phyloP scores from a whole-genome alignment of 2,329 filamentous ascomycete genomes.

The Daldinia sp. region DNA sequence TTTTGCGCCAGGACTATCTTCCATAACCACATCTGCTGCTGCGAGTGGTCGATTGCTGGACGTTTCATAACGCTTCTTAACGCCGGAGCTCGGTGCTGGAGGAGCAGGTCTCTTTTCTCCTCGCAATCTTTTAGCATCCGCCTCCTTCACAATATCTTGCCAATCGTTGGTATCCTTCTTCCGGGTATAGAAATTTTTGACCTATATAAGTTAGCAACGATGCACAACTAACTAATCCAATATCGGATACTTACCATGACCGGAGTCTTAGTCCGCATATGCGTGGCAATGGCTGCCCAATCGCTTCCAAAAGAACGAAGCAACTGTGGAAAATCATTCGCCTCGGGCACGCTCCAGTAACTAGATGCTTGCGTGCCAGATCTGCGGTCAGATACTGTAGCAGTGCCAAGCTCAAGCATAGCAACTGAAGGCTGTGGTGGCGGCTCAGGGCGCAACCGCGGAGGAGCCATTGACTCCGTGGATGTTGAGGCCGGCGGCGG shows the following conservation, averaged over 20 bases:
- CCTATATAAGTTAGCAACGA: conserved; percentile 58
- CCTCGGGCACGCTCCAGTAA: conserved; percentile 89
- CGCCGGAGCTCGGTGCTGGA: conserved; percentile 66
- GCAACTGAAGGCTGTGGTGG: conserved; percentile 62
- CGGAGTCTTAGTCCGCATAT: conserved; percentile 86
- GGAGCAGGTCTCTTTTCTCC: conserved; percentile 72
- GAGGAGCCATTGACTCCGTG: conserved; percentile 66
- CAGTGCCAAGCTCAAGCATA: conserved; percentile 64
- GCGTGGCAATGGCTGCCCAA: conserved; percentile 78
- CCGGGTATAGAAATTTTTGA: conserved; percentile 76
- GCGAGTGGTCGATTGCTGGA: conserved; percentile 61
- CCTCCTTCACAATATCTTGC: conserved; percentile 70
- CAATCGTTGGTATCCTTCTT: conserved; percentile 73
- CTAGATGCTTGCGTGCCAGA: conserved; percentile 74
- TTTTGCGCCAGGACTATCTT: conserved; percentile 60
- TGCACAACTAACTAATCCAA: not conserved
- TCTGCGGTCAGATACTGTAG: conserved; percentile 62
- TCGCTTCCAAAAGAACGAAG: conserved; percentile 83
- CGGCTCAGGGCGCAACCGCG: conserved; percentile 67
- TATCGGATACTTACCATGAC: conserved; percentile 75
- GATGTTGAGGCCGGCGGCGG: conserved; percentile 55
- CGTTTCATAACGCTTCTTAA: conserved; percentile 65
- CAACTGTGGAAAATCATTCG: conserved; percentile 79
- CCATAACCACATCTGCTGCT: conserved; percentile 62
- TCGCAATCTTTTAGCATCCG: conserved; percentile 66